phyloP scores from a whole-genome alignment of 495 filamentous ascomycete species.

The Talaromyces trachyspermus region DNA sequence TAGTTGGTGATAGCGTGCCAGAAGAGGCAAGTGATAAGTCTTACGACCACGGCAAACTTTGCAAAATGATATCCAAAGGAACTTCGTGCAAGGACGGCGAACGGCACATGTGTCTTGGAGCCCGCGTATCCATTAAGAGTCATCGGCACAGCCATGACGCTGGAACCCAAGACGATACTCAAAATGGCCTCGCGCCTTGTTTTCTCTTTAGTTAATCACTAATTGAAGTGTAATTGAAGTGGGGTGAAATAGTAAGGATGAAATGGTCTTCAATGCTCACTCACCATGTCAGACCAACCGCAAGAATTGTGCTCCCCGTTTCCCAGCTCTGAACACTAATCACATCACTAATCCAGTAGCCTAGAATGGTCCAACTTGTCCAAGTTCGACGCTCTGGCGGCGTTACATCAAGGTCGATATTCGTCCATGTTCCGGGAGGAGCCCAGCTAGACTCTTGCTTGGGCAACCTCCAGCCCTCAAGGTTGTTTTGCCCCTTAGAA shows the following conservation, averaged over 20 bases:
- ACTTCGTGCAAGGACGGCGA: conserved; percentile 61
- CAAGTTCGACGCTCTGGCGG: conserved; percentile 37
- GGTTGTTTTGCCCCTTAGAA: neutral
- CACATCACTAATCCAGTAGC: conserved; percentile 42
- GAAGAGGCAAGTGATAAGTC: conserved; percentile 60
- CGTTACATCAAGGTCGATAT: conserved; percentile 34
- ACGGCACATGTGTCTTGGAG: conserved; percentile 47
- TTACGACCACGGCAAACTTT: conserved; percentile 59
- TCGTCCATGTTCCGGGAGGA: conserved; percentile 27
- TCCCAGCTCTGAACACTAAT: conserved; percentile 37
- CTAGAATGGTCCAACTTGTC: conserved; percentile 35
- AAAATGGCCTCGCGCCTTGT: conserved; percentile 28
- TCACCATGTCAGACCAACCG: conserved; percentile 44
- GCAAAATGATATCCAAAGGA: conserved; percentile 63
- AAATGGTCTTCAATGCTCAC: too few species aligned
- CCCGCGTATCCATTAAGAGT: neutral
- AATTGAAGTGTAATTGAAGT: too few species aligned
- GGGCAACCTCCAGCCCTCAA: neutral
- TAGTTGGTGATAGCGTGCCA: conserved; percentile 69
- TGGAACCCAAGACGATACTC: conserved; percentile 35
- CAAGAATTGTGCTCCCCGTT: conserved; percentile 37
- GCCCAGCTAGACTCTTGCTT: conserved; percentile 1
- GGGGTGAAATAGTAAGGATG: too few species aligned
- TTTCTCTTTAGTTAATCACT: too few species aligned
- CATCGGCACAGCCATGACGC: conserved; percentile 1